Evolutionary conservation across 2,329 filamentous ascomycete species (phyloP), one percentile per base, ranked within the genome.

Genomic region (Scleromitrula shiraiana): DNA sequence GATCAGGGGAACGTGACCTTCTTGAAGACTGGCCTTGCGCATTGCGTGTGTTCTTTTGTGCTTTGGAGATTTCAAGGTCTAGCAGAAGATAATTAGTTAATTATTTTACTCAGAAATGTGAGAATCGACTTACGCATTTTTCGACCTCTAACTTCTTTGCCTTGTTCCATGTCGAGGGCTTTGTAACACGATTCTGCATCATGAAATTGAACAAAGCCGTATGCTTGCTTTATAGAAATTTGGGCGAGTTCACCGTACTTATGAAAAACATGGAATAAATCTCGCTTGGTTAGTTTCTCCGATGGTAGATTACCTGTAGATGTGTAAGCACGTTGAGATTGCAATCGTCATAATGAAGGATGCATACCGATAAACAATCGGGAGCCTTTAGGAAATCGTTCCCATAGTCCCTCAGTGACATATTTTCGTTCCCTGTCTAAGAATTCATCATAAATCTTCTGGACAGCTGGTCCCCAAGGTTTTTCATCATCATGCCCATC

Each of bases 171-270:
- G 29, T 85, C 74, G 58, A 97, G 76, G 4, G 91, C 91, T 38
- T 75, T 73, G 49, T 77, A 73, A 55, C 89, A 95, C 61, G 91
- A 83, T 2, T 77, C 73, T 4, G 82, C 70, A 24, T 88, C 83
- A 56, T 95, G 76, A 56, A 94, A 98, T 64, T 97, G 93, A 29
- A 97, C 89, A 63, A 97, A 98, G 1, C 93, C 93, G 67, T 95
- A 97, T 1, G 90, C 90, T 56, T 93, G 89, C 67, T 97, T 97
- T 59, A 97, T 88, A 1, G 89, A 95, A 51, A 97, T 93, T 64
- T 98, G 93, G 2, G 90, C 91, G 39, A 98, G 73, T 52, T 83
- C 83, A 46, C 93, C 93, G 63, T 88, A 90, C 49, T 76, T 77
- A 62, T 89, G 82, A 63, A 98, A 97, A 15, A 91, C 76, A 62